phyloP scores from a whole-genome alignment of 371 early-diverging fungal genomes.

The Mucor irregularis region DNA sequence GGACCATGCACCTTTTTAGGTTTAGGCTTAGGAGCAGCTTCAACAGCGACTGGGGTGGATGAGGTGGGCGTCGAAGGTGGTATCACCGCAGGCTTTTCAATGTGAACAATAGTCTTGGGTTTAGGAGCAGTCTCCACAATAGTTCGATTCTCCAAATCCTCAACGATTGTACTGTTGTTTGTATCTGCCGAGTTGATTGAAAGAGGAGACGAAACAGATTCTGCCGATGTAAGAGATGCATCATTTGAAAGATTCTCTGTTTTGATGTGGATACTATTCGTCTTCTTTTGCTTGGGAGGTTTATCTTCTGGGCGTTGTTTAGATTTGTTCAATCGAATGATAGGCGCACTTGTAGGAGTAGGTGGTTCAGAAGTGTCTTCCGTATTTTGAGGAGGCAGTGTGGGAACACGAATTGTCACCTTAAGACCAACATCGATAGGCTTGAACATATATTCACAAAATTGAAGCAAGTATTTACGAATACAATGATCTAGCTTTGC shows the following conservation, averaged over 20 bases:
- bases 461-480: slow-evolving; percentile 56
- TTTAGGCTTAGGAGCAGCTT: background rate
- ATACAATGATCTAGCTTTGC: slow-evolving; percentile 52
- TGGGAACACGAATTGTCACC: slow-evolving; percentile 50
- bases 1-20: slow-evolving; percentile 16
- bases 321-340: slow-evolving; percentile 34
- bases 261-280: slow-evolving; percentile 18
- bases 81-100: background rate
- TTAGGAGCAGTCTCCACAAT: background rate
- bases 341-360: slow-evolving; percentile 24
- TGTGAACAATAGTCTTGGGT: slow-evolving; percentile 4
- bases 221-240: background rate
- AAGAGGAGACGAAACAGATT: slow-evolving; percentile 5
- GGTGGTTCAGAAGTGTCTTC: slow-evolving; percentile 24
- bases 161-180: background rate
- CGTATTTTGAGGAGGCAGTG: slow-evolving; percentile 5
- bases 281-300: slow-evolving; percentile 18
- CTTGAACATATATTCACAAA: slow-evolving; percentile 63
- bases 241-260: slow-evolving; percentile 13
- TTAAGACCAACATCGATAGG: slow-evolving; percentile 59
- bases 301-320: slow-evolving; percentile 29
- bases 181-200: slow-evolving; percentile 3
- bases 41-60: background rate
- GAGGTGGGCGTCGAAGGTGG: slow-evolving; percentile 6
- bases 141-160: background rate